Evolutionary conservation across 2,329 filamentous ascomycete genomes (phyloP), one percentile per base, ranked within the genome.

Genomic region (Beauveria australis): DNA sequence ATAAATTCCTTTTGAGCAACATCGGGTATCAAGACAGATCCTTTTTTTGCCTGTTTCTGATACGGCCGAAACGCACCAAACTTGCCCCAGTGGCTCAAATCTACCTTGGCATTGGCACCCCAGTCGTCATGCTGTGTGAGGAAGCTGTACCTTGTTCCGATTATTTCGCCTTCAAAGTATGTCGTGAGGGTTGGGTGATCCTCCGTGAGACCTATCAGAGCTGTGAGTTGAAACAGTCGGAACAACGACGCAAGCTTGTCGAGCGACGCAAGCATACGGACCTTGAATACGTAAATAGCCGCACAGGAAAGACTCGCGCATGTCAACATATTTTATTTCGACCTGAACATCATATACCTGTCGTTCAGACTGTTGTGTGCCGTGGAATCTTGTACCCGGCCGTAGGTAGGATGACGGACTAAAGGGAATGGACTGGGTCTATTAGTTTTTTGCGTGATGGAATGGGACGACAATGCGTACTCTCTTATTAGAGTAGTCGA

Each of bases 141-240:
- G 77, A 99, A 99, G n/a, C 86, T 89, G 76, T 97, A 92, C 71
- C 96, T 96, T 61, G 87, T 88, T 53, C 94, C 94, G 66, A 99
- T 97, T 59, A 99, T 96, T 75, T 99, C 94, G 72, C 93, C 92
- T 75, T 97, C 93, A 69, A 99, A 99, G 73, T 95, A 99, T 1
- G 94, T 99, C 9, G 93, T 97, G 55, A 99, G 80, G n/a, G 92
- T 97, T 14, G 93, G 93, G 72, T 97, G 93, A 74, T 97, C 92
- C 71, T 95, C 89, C 0, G 94, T 97, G 18, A 99, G 80, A 57
- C 92, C 92, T 97, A 66, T 12, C 16, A 64, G 59, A 59, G 46
- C 55, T 44, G 37, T 40, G 24, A 64, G 33, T n/a, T 37, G 10
- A 46, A 55, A 59, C 33, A 43, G 24, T 30, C 16, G 22, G 60